Evolutionary conservation across 805 yeast genomes (phyloP).

Genomic region (Saccharomycopsis sp.): DNA sequence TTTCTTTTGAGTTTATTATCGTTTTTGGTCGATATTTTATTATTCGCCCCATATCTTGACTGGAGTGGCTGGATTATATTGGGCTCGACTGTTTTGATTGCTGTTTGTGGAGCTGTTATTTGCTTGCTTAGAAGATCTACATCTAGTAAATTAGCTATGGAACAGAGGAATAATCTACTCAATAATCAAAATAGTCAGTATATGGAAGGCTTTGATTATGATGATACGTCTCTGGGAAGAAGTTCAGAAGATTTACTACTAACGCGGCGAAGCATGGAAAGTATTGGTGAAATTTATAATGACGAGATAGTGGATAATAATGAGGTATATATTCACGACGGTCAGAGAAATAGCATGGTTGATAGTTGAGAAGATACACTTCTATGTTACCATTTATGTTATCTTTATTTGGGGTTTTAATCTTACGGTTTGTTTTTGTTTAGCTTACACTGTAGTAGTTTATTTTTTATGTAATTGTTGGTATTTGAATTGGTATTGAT

Average conservation of each 20-base stretch:
- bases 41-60: slow-evolving; percentile 67
- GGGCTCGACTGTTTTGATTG: slow-evolving; percentile 58
- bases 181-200: slow-evolving; percentile 9
- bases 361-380: neutral
- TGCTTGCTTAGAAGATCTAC: slow-evolving; percentile 60
- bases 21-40: slow-evolving; percentile 72
- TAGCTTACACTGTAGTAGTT: neutral
- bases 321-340: neutral
- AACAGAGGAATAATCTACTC: slow-evolving; percentile 9
- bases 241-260: neutral
- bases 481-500: no score
- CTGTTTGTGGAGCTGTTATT: slow-evolving; percentile 55
- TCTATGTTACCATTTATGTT: neutral
- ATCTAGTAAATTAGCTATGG: slow-evolving; percentile 15
- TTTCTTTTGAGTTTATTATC: slow-evolving; percentile 66
- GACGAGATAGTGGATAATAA: neutral
- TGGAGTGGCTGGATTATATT: slow-evolving; percentile 86
- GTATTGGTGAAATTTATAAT: neutral
- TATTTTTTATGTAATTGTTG: no score
- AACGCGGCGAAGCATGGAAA: neutral
- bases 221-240: slow-evolving; percentile 1
- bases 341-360: neutral
- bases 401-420: neutral
- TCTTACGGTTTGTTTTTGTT: neutral
- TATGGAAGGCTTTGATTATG: slow-evolving; percentile 1